phyloP scores from a whole-genome alignment of 257 asterid species.

The Anisodus tanguticus region DNA sequence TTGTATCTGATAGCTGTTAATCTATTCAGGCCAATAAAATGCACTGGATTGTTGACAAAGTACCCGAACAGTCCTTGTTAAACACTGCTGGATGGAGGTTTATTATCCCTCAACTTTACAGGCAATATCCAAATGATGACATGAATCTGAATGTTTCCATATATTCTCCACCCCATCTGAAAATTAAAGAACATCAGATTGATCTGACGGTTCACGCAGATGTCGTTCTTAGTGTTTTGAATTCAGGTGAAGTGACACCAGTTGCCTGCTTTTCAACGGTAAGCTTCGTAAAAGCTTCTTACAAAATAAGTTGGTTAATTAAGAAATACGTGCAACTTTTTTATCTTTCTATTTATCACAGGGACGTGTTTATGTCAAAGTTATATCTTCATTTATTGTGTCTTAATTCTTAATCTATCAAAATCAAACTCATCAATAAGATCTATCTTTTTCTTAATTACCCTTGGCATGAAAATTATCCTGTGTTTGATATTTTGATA shows the following conservation, averaged over 20 bases:
- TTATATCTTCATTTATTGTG: background rate
- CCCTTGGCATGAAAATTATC: constrained; percentile 6
- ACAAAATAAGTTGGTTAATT: background rate
- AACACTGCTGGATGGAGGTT: constrained; percentile 93
- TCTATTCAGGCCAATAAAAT: constrained; percentile 67
- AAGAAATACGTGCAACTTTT: background rate
- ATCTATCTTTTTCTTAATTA: background rate
- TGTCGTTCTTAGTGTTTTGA: constrained; percentile 65
- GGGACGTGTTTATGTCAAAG: background rate
- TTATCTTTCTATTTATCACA: constrained; percentile 14
- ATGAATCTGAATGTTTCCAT: constrained; percentile 74
- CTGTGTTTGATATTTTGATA: constrained; percentile 3
- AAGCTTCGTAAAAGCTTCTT: constrained; percentile 40
- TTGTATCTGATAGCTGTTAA: constrained; percentile 25
- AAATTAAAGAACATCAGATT: constrained; percentile 53
- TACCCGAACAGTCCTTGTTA: constrained; percentile 68
- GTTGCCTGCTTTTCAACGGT: constrained; percentile 83
- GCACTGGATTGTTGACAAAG: constrained; percentile 76
- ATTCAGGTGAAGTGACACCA: constrained; percentile 59
- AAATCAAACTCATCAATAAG: background rate
- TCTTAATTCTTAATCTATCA: background rate
- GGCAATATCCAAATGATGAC: constrained; percentile 69
- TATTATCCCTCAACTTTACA: constrained; percentile 86
- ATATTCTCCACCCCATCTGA: constrained; percentile 60
- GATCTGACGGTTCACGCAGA: constrained; percentile 57